Evolutionary conservation across 2,329 filamentous ascomycete genomes (phyloP).

Genomic region (Pyrenochaeta sp.): DNA sequence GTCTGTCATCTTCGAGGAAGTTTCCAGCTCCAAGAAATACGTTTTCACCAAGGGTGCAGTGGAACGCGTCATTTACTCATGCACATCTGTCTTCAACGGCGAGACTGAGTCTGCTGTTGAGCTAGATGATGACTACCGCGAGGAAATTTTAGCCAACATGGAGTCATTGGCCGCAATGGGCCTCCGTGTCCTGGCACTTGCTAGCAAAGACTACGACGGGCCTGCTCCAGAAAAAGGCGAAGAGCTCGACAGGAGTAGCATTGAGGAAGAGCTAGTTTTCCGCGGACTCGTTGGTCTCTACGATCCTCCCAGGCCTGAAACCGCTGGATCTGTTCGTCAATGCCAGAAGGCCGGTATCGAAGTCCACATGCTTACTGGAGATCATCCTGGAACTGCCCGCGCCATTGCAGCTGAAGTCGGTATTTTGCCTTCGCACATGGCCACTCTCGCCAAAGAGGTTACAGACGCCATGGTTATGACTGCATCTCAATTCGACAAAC

Average conservation of each 20-base stretch:
- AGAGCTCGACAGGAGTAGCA: conserved; percentile 63
- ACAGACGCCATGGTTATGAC: conserved; percentile 42
- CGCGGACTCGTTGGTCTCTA: conserved; percentile 84
- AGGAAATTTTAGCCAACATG: conserved; percentile 71
- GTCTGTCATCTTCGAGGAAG: conserved; percentile 69
- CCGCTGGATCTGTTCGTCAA: conserved; percentile 61
- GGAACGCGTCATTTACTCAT: conserved; percentile 63
- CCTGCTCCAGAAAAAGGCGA: conserved; percentile 52
- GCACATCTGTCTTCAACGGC: conserved; percentile 65
- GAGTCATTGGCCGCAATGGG: conserved; percentile 71
- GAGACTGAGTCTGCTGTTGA: conserved; percentile 50
- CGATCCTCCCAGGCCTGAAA: conserved; percentile 83
- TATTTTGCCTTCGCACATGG: conserved; percentile 53
- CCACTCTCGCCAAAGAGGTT: conserved; percentile 42
- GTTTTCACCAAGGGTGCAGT: conserved; percentile 73
- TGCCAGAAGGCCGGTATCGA: conserved; percentile 48
- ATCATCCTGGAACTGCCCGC: conserved; percentile 55
- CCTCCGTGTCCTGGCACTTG: conserved; percentile 73
- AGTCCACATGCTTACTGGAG: conserved; percentile 59
- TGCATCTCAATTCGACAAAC: conserved; percentile 53
- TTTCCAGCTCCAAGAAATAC: conserved; percentile 50
- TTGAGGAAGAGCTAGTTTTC: conserved; percentile 75
- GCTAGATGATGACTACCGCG: conserved; percentile 62
- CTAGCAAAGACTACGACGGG: conserved; percentile 57
- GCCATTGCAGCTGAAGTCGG: conserved; percentile 57